Evolutionary conservation across 2,329 filamentous ascomycete species (phyloP), one percentile per base, ranked within the genome.

Genomic region (Ophiostoma triangulosporum): DNA sequence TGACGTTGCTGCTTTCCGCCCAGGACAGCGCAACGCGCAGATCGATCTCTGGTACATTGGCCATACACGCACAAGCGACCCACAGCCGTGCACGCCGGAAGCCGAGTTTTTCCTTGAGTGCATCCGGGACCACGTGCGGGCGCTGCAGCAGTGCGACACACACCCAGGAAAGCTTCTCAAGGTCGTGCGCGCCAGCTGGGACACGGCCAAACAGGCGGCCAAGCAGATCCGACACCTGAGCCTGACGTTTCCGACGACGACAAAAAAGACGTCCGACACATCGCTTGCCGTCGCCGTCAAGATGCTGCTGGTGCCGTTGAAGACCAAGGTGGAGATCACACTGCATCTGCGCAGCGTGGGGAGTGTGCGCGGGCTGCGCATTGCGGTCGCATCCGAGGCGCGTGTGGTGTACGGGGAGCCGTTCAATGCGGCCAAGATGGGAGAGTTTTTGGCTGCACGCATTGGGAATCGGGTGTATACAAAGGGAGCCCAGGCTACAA

Each of bases 71-170:
- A 72, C 78, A 43, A 67, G 69, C n/a, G 70, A 77, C 27, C 69
- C 78, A 9, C 64, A 72, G 31, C 76, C 78, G 0, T 66, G 80
- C 51, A 82, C 80, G 1, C 74, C 76, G 0, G 84, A 85, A 62
- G 83, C 81, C 60, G 81, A 85, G 35, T 90, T 90, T 68, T 87
- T 89, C 64, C 69, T 91, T 7, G 78, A 86, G 61, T 78, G 81
- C 60, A 81, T 90, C 55, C 77, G 82, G 43, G 82, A 86, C 54
- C 76, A 83, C 54, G 69, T 87, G 40, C 79, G 83, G 48, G 76
- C 72, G 1, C 66, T 88, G 40, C 69, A 73, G 12, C 83, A 84
- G 63, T 70, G 72, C 54, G 69, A 73, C 48, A 83, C 77, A 0
- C 71, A 71, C 50, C 69, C 84, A 27, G 71, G 73, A 15, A 69